Base-by-base conservation (phyloP, 2,329 filamentous ascomycete species). In the Colletotrichum sp. region DNA sequence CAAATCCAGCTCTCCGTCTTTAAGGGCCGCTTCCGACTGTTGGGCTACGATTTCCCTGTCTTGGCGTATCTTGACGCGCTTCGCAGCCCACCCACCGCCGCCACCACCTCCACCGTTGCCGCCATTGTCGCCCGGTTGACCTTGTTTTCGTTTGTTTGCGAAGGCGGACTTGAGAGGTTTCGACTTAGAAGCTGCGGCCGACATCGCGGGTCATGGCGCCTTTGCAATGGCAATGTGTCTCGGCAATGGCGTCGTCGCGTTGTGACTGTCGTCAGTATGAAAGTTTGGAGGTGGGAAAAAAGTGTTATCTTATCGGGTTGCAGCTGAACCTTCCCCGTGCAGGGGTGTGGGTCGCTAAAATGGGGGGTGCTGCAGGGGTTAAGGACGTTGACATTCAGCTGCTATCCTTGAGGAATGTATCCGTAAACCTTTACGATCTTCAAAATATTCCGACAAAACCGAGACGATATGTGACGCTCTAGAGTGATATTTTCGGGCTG, bases 1-100 rank as follows among this genome's bases (percentile, higher is more conserved):
- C 68, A 98, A 90, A 82, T 98, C 94, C 76, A 99, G 90, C 82
- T 98, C 93, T 82, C 96, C 97, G 85, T 94, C 92, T 67, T 89
- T 88, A 28, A 91, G 84, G 8, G 89, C 89, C 12, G 87, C 87
- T 55, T 90, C 87, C 18, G 89, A 86, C 18, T 86, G 84, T 79
- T 91, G 90, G 21, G 87, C 84, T 52, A 88, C 87, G 78, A 92
- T 90, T 79, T 83, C 84, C 77, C 90, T 87, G 26, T 88, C 86
- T 64, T 88, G 85, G 69, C 86, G 81, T 36, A 89, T 80, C 79
- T 89, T 88, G 80, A 84, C 83, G 81, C 89, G 87, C 79, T 90
- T 90, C 76, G 66, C 80, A 74, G 78, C 81, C 70, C 80, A 80
- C 60, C 81, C 66, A 76, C 64, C 57, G 78, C 79, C 69, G 24